These are phyloP conservation scores for Scheffersomyces lignicola DNA, from an alignment of 1,139 yeast species.

Conservation along the genomic window DNA sequence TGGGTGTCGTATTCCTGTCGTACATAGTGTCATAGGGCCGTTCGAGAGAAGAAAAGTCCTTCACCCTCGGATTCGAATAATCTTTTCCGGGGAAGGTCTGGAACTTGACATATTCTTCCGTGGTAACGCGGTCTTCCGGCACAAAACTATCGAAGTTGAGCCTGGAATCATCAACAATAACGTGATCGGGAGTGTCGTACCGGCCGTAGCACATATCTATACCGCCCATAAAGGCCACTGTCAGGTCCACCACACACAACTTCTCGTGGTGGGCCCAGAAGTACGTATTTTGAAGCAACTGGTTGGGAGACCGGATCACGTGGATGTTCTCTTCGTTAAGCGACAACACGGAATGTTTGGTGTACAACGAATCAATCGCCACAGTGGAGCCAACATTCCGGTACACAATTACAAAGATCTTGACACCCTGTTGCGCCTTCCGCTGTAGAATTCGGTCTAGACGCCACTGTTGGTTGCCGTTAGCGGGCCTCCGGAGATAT, in stretches of 20 bases:
- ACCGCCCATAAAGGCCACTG: conserved; percentile 92
- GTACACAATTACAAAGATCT: conserved; percentile 85
- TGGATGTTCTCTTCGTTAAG: conserved; percentile 80
- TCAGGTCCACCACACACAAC: conserved; percentile 80
- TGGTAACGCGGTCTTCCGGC: conserved; percentile 25
- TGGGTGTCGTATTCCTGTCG: conserved; percentile 74
- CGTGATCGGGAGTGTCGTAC: conserved; percentile 96
- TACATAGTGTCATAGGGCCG: conserved; percentile 92
- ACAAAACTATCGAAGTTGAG: conserved; percentile 38
- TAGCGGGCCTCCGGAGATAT: conserved; percentile 89
- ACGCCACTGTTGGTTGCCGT: conserved; percentile 93
- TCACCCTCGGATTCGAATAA: conserved; percentile 91
- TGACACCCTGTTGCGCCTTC: conserved; percentile 93
- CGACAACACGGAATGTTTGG: conserved; percentile 87
- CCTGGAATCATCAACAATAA: conserved; percentile 70
- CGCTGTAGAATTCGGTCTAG: conserved; percentile 83
- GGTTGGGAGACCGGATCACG: conserved; percentile 93
- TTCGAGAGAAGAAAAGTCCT: conserved; percentile 79
- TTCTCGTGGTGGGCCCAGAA: conserved; percentile 99
- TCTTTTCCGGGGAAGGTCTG: conserved; percentile 96
- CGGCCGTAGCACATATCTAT: conserved; percentile 94
- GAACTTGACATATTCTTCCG: conserved; percentile 43
- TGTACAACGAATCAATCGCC: conserved; percentile 90
- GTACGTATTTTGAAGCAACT: conserved; percentile 85
- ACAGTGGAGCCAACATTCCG: conserved; percentile 93